Evolutionary conservation across 2,329 filamentous ascomycete species (phyloP), one percentile per base, ranked within the genome.

Genomic region (Nothophaeocryptopus gaeumannii): DNA sequence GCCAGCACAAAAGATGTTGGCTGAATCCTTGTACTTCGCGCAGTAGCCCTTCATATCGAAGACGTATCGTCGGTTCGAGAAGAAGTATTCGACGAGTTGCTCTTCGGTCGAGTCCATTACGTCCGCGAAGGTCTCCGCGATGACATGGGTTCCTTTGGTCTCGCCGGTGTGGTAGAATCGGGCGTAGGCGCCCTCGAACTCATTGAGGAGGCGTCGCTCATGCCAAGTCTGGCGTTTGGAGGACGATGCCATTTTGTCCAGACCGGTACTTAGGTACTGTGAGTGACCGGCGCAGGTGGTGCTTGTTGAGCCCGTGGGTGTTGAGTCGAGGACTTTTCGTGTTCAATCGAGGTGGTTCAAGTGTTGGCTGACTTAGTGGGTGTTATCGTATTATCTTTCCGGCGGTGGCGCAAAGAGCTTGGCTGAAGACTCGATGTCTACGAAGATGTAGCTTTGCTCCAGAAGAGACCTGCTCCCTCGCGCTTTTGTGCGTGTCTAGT

Each of bases 191-290:
- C 40, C 15, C 14, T 49, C 43, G 48, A 47, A 54, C 41, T 47
- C 15, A 2, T 39, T n/a, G 41, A 45, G 15, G n/a, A 57, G 38
- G 7, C 39, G 37, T 8, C 33, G 5, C 34, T 57, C 54, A 38
- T 54, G 43, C 10, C 12, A 40, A 10, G 54, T 56, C 14, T 29
- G 13, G 47, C n/a, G 36, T 5, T 41, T 48, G 20, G 50, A 51
- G 10, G 53, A 56, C 30, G 53, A 56, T 31, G 53, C 46, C 53
- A 56, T 56, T 26, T 26, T 26, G 20, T 26, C 20, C 7, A 3
- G 20, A 26, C 4, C 20, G 20, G 20, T 26, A 7, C 7, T 26
- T 3, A 4, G 20, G 20, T 26, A 26, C n/a, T 26, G 20, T 26
- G 20, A 7, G 20, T 26, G 20, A 26, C 7, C 20, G 20, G 20